A percentile compares a stretch with the other conserved stretches of the same genome.
Evolutionary conservation across 78 protist species (phyloP).

Genomic region (Polysphondylium violaceum): DNA sequence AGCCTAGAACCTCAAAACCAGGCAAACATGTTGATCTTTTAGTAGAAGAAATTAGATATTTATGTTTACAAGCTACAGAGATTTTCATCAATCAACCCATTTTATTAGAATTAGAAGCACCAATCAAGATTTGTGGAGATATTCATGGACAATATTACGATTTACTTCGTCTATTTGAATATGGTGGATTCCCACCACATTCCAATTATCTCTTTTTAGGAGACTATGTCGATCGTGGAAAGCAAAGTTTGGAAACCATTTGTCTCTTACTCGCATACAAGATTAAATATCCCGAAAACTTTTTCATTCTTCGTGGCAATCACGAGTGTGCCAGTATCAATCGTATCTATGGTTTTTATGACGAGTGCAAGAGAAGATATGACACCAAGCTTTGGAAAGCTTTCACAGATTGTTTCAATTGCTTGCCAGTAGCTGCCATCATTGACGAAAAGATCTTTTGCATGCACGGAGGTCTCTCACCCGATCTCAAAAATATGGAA

Average conservation of each 20-base stretch:
- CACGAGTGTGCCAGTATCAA: slow-evolving; percentile 99
- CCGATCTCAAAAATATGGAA: slow-evolving; percentile 96
- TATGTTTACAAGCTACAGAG: slow-evolving; percentile 91
- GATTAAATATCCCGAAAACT: slow-evolving; percentile 99
- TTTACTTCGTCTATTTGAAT: slow-evolving; percentile 98
- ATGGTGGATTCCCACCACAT: slow-evolving; percentile 99
- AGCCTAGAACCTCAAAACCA: slow-evolving; percentile 94
- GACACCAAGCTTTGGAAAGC: slow-evolving; percentile 98
- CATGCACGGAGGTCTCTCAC: slow-evolving; percentile 99
- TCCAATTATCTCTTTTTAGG: slow-evolving; percentile 99
- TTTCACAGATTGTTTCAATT: slow-evolving; percentile 98
- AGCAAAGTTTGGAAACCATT: slow-evolving; percentile 98
- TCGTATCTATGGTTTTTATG: slow-evolving; percentile 99
- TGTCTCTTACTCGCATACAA: slow-evolving; percentile 99
- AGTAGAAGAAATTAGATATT: slow-evolving; percentile 90
- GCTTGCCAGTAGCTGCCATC: slow-evolving; percentile 98
- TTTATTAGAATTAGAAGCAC: slow-evolving; percentile 98
- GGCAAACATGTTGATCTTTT: slow-evolving; percentile 94
- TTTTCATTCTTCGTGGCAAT: slow-evolving; percentile 99
- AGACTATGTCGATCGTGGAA: slow-evolving; percentile 99
- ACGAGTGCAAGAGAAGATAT: slow-evolving; percentile 99
- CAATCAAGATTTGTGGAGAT: slow-evolving; percentile 98
- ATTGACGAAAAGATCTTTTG: slow-evolving; percentile 99
- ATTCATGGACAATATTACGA: slow-evolving; percentile 99
- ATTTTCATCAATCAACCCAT: slow-evolving; percentile 96